Evolutionary conservation across 1,284 basidiomycete species (phyloP), one percentile per base, ranked within the genome.

Genomic region (Leccinum holopus): DNA sequence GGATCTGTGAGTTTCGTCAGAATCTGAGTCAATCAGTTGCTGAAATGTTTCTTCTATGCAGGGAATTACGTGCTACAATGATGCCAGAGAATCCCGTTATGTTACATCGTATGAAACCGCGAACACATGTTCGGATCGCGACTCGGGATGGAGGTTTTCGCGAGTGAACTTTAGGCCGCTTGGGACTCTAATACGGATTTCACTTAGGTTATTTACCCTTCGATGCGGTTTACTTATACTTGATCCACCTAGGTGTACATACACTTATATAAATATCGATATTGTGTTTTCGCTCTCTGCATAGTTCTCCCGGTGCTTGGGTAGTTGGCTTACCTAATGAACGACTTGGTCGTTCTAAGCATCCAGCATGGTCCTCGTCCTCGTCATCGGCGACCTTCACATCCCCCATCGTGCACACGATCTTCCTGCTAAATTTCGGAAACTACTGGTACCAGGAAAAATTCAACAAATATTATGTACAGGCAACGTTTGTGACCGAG

Each of bases 401-500:
- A 97, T 97, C 72, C 95, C 95, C 1, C 90, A 93, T 73, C 81
- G 91, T 57, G 82, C 85, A 2, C 93, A 97, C 74, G 97, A 98
- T 74, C 84, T 99, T 5, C 96, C 97, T 0, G 82, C 87, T 21
- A 98, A 98, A 79, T 99, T 99, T 81, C 97, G 97, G 79, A 98
- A 98, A 75, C 88, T 99, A 0, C 83, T 99, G 0, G 95, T 96
- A 2, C 88, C 97, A 10, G 97, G 97, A 41, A 99, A 99, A 80
- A 99, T 99, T 49, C 94, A 97, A 67, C 97, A 99, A 78, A 97
- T 99, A 66, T 84, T 99, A 37, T 97, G 95, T 75, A 99, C 97
- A 0, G 97, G 97, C 56, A 99, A 99, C 74, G 90, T 98, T 12
- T 97, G 95, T 76, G 97, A 99, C 79, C 90, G 91, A 70, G 97